Evolutionary conservation across 2,329 filamentous ascomycete genomes (phyloP).

Genomic region (Aspergillus amoenus): DNA sequence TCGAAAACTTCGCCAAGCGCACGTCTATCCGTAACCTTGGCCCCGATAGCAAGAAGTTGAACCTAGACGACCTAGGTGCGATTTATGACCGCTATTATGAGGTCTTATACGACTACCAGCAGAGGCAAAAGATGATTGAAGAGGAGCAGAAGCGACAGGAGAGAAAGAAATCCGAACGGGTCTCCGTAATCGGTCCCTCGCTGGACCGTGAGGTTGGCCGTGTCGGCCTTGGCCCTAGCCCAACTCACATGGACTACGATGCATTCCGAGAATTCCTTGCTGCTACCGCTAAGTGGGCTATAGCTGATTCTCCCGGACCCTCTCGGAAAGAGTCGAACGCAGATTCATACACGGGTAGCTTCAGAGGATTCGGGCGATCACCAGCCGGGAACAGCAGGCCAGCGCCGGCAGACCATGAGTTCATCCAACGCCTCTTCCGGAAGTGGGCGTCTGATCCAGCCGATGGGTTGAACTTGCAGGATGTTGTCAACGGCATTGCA

Average conservation of each 20-base stretch:
- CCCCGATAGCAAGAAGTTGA: constrained; percentile 89
- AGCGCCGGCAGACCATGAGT: constrained; percentile 88
- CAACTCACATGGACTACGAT: constrained; percentile 95
- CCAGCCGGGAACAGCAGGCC: constrained; percentile 59
- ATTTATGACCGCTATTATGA: constrained; percentile 94
- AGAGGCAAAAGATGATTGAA: constrained; percentile 75
- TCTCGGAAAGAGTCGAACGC: constrained; percentile 51
- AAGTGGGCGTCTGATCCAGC: constrained; percentile 82
- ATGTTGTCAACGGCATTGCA: constrained; percentile 87
- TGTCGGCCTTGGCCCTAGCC: constrained; percentile 84
- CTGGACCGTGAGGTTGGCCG: constrained; percentile 74
- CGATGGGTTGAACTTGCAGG: constrained; percentile 79
- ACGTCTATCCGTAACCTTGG: constrained; percentile 95
- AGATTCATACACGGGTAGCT: constrained; percentile 56
- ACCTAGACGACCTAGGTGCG: constrained; percentile 78
- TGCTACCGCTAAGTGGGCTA: constrained; percentile 86
- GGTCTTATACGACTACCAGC: constrained; percentile 86
- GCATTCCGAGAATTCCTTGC: constrained; percentile 93
- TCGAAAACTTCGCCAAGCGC: constrained; percentile 95
- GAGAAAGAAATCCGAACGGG: constrained; percentile 53
- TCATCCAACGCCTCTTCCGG: constrained; percentile 81
- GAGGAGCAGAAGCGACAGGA: constrained; percentile 68
- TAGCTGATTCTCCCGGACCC: constrained; percentile 75
- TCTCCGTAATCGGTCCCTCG: constrained; percentile 44
- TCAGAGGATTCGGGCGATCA: constrained; percentile 51